phyloP scores from a whole-genome alignment of 1,284 basidiomycete genomes.

The Sanghuangporus sanghuang region DNA sequence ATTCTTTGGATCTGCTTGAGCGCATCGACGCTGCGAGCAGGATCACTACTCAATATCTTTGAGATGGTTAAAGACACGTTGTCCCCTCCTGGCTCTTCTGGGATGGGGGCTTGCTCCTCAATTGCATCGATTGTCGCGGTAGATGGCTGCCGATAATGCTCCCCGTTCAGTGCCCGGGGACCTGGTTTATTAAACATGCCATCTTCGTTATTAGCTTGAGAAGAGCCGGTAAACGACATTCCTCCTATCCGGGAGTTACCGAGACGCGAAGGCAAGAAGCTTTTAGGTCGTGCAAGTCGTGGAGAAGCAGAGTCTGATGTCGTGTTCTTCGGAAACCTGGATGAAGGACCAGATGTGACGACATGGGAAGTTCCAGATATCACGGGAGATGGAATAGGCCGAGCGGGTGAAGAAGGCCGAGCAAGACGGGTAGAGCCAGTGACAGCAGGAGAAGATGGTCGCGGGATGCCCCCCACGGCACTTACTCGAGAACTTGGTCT shows the following conservation, averaged over 20 bases:
- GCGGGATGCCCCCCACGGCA: constrained; percentile 34
- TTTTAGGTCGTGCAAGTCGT: constrained; percentile 51
- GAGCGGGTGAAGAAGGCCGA: constrained; percentile 59
- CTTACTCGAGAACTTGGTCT: constrained; percentile 38
- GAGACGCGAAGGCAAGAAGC: constrained; percentile 64
- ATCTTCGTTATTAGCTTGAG: constrained; percentile 9
- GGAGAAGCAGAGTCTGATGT: constrained; percentile 36
- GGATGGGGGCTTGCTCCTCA: constrained; percentile 15
- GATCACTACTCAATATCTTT: constrained; percentile 81
- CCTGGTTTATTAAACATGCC: constrained; percentile 7
- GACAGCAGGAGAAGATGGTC: constrained; percentile 62
- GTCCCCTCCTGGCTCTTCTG: constrained; percentile 32
- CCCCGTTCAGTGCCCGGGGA: constrained; percentile 22
- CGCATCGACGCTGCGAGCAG: constrained; percentile 84
- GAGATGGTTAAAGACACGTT: constrained; percentile 76
- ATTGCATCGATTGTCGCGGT: constrained; percentile 25
- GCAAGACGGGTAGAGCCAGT: constrained; percentile 47
- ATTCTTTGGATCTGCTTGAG: constrained; percentile 88
- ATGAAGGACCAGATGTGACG: constrained; percentile 39
- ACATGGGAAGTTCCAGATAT: constrained; percentile 34
- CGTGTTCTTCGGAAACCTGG: constrained; percentile 23
- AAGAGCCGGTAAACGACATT: constrained; percentile 24
- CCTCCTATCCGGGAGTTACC: constrained; percentile 48
- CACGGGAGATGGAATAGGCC: constrained; percentile 41
- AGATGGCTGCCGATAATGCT: constrained; percentile 18